These are phyloP conservation scores for Delphinella strobiligena DNA, from an alignment of 2,329 filamentous ascomycete genomes.

Conservation along the genomic window DNA sequence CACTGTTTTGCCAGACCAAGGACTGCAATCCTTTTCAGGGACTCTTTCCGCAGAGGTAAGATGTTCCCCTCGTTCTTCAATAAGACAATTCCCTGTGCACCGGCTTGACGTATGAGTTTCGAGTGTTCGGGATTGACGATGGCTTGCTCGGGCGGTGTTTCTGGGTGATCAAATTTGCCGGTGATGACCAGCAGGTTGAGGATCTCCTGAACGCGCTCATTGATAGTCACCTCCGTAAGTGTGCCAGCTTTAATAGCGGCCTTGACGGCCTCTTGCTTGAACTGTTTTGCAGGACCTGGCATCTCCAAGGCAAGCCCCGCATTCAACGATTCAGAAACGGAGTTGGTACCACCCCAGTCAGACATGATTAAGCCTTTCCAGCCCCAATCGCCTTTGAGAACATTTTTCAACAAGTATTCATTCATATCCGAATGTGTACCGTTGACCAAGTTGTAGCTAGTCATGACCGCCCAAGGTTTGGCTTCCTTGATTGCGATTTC, in stretches of 20 bases:
- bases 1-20: not conserved
- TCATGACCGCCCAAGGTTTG: slow-evolving; percentile 60
- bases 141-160: slow-evolving; percentile 3
- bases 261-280: not conserved
- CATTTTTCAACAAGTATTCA: slow-evolving; percentile 52
- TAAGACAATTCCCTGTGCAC: slow-evolving; percentile 40
- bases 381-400: slow-evolving; percentile 59
- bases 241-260: slow-evolving; percentile 3
- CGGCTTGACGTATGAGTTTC: slow-evolving; percentile 48
- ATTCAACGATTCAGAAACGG: slow-evolving; percentile 50
- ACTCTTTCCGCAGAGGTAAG: not conserved
- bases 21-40: not conserved
- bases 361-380: slow-evolving; percentile 46
- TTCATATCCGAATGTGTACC: slow-evolving; percentile 56
- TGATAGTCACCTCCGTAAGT: not conserved
- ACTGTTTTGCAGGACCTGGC: slow-evolving; percentile 57
- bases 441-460: slow-evolving; percentile 62
- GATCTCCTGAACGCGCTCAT: slow-evolving; percentile 3
- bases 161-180: not conserved
- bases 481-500: slow-evolving; percentile 62
- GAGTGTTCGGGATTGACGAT: slow-evolving; percentile 42
- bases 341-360: slow-evolving; percentile 69
- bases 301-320: slow-evolving; percentile 76
- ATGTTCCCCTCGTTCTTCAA: slow-evolving; percentile 2
- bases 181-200: slow-evolving; percentile 4